phyloP scores from a whole-genome alignment of 805 yeast genomes.

The Starmerella bombi region DNA sequence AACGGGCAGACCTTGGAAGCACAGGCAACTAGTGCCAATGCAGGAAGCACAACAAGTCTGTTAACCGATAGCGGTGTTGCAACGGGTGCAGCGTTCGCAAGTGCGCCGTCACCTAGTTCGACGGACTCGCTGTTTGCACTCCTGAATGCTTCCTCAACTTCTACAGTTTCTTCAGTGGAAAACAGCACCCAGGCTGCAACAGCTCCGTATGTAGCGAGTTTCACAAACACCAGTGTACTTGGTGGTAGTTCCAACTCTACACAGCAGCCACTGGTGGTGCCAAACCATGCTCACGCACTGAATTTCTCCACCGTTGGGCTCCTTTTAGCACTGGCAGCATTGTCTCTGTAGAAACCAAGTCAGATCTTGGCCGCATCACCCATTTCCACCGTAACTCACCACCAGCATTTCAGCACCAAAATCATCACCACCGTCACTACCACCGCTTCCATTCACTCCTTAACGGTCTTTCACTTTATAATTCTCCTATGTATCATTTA shows the following conservation, averaged over 20 bases:
- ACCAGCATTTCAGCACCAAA: too few species aligned
- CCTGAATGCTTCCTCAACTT: not conserved
- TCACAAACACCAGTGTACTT: not conserved
- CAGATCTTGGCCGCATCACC: too few species aligned
- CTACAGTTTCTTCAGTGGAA: not conserved
- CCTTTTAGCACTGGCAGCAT: not conserved
- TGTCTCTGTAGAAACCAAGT: not conserved
- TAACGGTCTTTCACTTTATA: too few species aligned
- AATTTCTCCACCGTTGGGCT: not conserved
- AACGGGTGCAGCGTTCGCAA: not conserved
- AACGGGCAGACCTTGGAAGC: not conserved
- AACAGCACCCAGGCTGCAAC: not conserved
- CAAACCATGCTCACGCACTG: not conserved
- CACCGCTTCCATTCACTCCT: not conserved
- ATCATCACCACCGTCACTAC: too few species aligned
- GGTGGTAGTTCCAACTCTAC: not conserved
- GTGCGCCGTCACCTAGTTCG: not conserved
- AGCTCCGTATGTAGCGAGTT: too few species aligned
- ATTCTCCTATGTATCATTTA: too few species aligned
- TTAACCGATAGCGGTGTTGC: not conserved
- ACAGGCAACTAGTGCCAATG: too few species aligned
- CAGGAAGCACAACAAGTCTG: too few species aligned
- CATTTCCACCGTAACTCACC: too few species aligned
- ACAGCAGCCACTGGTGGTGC: not conserved
- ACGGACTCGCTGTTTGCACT: not conserved